Conservation (phyloP, 1,284 basidiomycete species). For the Austroboletus niveus region DNA sequence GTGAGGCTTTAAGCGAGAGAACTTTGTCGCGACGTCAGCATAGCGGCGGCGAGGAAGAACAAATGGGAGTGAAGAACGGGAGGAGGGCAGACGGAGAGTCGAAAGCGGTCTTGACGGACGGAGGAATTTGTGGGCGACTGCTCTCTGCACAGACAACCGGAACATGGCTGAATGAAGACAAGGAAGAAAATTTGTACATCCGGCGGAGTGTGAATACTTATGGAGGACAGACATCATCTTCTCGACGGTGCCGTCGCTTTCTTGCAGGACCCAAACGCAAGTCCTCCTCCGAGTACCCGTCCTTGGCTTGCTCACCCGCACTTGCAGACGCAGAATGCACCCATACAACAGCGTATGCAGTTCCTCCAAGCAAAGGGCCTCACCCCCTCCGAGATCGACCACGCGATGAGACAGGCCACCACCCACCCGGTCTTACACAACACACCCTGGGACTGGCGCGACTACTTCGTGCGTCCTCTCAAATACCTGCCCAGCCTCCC, state of each 20-base stretch:
- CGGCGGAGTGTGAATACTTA: no score
- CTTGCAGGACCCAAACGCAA: constrained; percentile 72
- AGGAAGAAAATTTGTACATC: no score
- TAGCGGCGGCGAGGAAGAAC: constrained; percentile 49
- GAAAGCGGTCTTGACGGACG: constrained; percentile 44
- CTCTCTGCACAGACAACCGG: constrained; percentile 31
- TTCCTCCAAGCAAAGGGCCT: constrained; percentile 96
- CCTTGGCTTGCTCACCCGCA: no score
- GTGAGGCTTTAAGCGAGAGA: constrained; percentile 86
- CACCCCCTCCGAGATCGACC: constrained; percentile 81
- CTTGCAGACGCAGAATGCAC: constrained; percentile 65
- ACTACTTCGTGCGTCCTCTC: constrained; percentile 77
- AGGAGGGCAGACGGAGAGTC: constrained; percentile 8
- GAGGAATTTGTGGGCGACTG: no score
- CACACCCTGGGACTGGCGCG: constrained; percentile 84
- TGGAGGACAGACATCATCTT: constrained; percentile 61
- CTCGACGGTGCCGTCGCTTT: constrained; percentile 80
- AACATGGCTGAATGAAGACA: constrained; percentile 37
- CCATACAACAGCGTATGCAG: constrained; percentile 83
- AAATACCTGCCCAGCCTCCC: constrained; percentile 24
- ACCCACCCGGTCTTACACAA: constrained; percentile 44
- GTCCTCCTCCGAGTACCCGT: constrained; percentile 8
- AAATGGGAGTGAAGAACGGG: not conserved
- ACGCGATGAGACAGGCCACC: constrained; percentile 63
- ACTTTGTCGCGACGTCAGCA: constrained; percentile 73